Percentiles rank a stretch among this genome's conserved stretches.
Conservation (phyloP, 2,329 filamentous ascomycete species). For the Pseudogymnoascus sp. region DNA sequence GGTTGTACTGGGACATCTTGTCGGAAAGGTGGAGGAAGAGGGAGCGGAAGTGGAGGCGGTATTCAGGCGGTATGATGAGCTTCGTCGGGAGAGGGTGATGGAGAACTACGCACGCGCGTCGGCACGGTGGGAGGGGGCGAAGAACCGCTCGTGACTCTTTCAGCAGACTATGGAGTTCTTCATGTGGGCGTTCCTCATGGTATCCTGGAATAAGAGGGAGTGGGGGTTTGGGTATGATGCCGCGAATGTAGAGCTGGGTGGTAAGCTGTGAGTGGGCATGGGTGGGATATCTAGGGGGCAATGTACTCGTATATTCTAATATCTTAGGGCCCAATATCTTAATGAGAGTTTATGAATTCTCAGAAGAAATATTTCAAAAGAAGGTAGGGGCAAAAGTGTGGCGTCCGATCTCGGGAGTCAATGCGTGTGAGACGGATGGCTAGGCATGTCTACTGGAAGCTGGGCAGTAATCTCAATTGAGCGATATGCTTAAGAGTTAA, state of each 20-base stretch:
- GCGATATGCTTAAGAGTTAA: slow-evolving; percentile 22
- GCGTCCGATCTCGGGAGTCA: neutral
- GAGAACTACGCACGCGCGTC: slow-evolving; percentile 30
- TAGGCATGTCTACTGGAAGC: neutral
- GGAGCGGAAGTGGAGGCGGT: slow-evolving; percentile 35
- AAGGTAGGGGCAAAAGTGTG: neutral
- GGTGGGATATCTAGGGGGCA: neutral
- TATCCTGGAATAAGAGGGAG: neutral
- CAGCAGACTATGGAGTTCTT: slow-evolving; percentile 21
- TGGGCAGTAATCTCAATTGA: neutral
- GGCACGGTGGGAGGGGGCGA: slow-evolving; percentile 18
- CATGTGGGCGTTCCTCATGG: slow-evolving; percentile 19
- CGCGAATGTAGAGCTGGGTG: neutral
- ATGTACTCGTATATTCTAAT: neutral
- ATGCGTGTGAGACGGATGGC: slow-evolving; percentile 9
- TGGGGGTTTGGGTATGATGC: neutral
- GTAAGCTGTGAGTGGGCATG: neutral
- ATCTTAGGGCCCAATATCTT: neutral
- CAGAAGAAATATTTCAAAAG: neutral
- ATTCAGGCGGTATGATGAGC: slow-evolving; percentile 19
- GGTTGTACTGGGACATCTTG: slow-evolving; percentile 35
- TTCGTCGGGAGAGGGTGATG: slow-evolving; percentile 25
- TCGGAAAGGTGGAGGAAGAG: slow-evolving; percentile 35
- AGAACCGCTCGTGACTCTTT: slow-evolving; percentile 16
- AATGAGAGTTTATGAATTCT: neutral